Conservation (phyloP, 768 basidiomycete genomes). For the Postia placenta region DNA sequence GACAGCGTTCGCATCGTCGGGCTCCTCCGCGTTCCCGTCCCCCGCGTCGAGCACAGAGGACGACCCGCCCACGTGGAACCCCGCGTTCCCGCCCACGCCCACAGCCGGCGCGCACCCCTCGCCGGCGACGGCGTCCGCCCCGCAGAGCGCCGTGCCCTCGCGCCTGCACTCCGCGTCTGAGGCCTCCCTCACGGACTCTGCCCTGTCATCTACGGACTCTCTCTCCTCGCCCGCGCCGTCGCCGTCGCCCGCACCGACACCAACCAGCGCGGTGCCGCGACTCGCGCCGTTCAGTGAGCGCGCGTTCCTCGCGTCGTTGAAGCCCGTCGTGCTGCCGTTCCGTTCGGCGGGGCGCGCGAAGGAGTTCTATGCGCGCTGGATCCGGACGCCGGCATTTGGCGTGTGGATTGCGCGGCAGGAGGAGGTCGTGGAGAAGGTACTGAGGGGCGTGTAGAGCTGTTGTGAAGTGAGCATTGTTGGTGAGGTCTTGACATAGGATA, state of each 20-base stretch:
- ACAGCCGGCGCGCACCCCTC: neutral
- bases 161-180: neutral
- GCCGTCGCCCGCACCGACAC: conserved; percentile 16
- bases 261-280: conserved; percentile 20
- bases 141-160: neutral
- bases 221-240: conserved; percentile 20
- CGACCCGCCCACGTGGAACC: neutral
- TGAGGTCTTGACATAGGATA: too few relatives aligned
- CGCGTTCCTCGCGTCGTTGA: conserved; percentile 69
- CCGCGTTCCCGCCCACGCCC: neutral
- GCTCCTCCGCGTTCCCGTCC: neutral
- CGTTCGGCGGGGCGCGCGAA: conserved; percentile 54
- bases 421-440: conserved; percentile 54
- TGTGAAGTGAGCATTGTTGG: too few relatives aligned
- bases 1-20: neutral
- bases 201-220: conserved; percentile 20
- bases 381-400: conserved; percentile 72
- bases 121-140: neutral
- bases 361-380: conserved; percentile 75
- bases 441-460: conserved; percentile 27
- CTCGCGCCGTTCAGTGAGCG: conserved; percentile 66
- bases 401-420: conserved; percentile 77
- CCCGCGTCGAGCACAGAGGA: neutral
- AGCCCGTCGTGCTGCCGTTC: conserved; percentile 68
- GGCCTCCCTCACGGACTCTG: neutral